Conservation (phyloP, 176 grass and related monocot genomes). For the Aegilops umbellulata region DNA sequence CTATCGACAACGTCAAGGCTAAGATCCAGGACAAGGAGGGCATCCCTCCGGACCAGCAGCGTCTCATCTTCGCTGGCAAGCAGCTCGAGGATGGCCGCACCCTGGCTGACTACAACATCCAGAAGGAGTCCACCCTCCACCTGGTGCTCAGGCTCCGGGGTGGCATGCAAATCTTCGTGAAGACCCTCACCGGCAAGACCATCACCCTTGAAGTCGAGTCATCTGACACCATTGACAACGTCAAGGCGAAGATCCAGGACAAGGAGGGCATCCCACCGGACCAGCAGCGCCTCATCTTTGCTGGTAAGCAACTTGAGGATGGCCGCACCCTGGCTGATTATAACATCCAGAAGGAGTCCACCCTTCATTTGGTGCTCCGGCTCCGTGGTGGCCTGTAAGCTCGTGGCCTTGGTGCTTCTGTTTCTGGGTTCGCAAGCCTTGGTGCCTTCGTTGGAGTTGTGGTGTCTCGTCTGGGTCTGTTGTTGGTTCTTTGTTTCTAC, state of each 20-base stretch:
- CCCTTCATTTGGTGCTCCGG: not conserved
- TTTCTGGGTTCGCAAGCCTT: not conserved
- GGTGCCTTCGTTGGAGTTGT: not conserved
- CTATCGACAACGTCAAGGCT: conserved; percentile 63
- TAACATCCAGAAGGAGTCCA: conserved; percentile 82
- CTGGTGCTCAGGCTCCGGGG: no score
- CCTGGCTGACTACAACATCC: no score
- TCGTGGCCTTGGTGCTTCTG: no score
- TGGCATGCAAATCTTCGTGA: no score
- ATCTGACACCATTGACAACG: conserved; percentile 43
- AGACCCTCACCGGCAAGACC: no score
- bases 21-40: no score
- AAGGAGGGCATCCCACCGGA: conserved; percentile 78
- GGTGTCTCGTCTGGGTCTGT: not conserved
- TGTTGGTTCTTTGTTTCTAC: no score
- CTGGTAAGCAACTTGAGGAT: conserved; percentile 67
- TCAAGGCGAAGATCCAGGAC: conserved; percentile 81
- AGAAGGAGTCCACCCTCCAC: no score
- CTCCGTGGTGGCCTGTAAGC: not conserved
- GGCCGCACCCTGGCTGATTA: conserved; percentile 62
- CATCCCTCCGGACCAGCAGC: no score
- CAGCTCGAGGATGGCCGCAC: no score
- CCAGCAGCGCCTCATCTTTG: conserved; percentile 67
- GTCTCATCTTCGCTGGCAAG: no score
- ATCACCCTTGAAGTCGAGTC: no score